phyloP scores from a whole-genome alignment of 768 basidiomycete genomes.

The Imleria badia region DNA sequence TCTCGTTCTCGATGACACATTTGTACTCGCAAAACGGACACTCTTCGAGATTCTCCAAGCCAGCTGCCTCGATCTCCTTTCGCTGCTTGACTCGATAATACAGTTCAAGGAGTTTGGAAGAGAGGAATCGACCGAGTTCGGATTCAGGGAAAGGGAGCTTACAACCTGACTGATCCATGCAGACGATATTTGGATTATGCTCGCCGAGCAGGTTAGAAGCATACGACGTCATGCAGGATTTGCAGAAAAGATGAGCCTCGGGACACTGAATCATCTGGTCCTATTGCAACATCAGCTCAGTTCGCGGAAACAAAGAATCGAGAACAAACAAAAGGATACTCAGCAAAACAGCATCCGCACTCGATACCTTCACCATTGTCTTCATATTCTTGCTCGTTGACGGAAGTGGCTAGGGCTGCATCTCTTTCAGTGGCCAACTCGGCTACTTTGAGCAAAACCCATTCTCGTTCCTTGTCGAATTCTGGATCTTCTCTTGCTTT shows the following conservation, averaged over 20 bases:
- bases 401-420: slow-evolving; percentile 31
- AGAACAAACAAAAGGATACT: slow-evolving; percentile 64
- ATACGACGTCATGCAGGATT: slow-evolving; percentile 65
- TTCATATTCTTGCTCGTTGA: slow-evolving; percentile 42
- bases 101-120: slow-evolving; percentile 61
- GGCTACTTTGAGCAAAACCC: slow-evolving; percentile 42
- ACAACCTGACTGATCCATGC: slow-evolving; percentile 82
- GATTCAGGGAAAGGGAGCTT: slow-evolving; percentile 63
- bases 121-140: slow-evolving; percentile 67
- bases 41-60: slow-evolving; percentile 77
- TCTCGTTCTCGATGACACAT: slow-evolving; percentile 67
- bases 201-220: slow-evolving; percentile 65
- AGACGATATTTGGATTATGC: slow-evolving; percentile 62
- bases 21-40: slow-evolving; percentile 92
- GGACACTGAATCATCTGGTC: slow-evolving; percentile 86
- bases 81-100: slow-evolving; percentile 75
- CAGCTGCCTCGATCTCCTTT: slow-evolving; percentile 78
- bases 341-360: slow-evolving; percentile 84
- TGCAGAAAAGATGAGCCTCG: slow-evolving; percentile 87
- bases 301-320: background rate
- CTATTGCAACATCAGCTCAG: slow-evolving; percentile 37
- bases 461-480: slow-evolving; percentile 43
- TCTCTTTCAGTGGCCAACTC: slow-evolving; percentile 29
- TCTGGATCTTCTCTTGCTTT: slow-evolving; percentile 42
- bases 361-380: slow-evolving; percentile 66